Percentiles rank a stretch among this genome's conserved stretches.
These are phyloP conservation scores for Dictyostelium citrinum DNA, from an alignment of 78 protist genomes.

Conservation along the genomic window DNA sequence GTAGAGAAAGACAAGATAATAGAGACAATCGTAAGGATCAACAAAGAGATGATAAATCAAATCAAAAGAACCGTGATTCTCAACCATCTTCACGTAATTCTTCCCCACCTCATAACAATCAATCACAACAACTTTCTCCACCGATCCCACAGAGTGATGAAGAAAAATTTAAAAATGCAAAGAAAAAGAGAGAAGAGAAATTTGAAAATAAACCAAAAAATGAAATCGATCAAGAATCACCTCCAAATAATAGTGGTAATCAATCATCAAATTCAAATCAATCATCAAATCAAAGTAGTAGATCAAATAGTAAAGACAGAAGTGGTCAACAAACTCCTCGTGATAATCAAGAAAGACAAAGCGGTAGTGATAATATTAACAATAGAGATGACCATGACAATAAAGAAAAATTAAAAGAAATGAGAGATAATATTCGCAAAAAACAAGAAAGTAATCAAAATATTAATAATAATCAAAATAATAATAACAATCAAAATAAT, in stretches of 20 bases:
- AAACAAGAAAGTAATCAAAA: background rate
- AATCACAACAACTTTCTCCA: background rate
- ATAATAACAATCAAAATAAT: background rate
- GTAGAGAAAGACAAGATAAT: background rate
- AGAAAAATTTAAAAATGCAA: background rate
- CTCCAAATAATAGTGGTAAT: background rate
- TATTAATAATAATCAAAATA: background rate
- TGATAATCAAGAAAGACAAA: background rate
- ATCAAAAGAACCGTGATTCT: background rate
- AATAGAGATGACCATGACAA: background rate
- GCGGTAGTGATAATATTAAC: background rate
- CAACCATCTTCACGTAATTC: background rate
- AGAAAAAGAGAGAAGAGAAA: background rate
- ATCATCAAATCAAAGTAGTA: background rate
- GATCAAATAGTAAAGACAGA: constrained; percentile 1
- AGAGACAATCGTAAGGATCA: background rate
- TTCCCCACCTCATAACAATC: background rate
- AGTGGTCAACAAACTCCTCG: background rate
- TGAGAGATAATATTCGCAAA: background rate
- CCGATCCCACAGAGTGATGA: background rate
- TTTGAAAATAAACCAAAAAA: background rate
- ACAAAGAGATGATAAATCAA: background rate
- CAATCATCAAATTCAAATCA: background rate
- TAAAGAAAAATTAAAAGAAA: background rate
- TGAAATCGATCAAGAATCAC: background rate